phyloP scores from a whole-genome alignment of 371 early-diverging fungal genomes.

The Zopfochytrium polystomum region DNA sequence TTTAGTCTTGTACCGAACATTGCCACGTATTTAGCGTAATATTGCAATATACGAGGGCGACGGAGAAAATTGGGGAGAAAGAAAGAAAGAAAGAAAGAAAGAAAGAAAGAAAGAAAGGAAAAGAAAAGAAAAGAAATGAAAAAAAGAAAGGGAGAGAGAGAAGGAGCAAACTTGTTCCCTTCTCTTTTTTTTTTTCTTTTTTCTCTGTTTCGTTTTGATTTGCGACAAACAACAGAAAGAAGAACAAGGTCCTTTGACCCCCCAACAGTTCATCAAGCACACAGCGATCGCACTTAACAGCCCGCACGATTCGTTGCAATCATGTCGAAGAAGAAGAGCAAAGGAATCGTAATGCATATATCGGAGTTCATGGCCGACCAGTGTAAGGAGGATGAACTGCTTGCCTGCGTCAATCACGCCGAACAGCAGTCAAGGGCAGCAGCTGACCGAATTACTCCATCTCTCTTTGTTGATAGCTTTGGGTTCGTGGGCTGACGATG shows the following conservation, averaged over 20 bases:
- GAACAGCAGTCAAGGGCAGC: slow-evolving; percentile 1
- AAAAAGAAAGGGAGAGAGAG: too few species aligned
- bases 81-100: too few species aligned
- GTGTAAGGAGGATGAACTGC: slow-evolving; percentile 47
- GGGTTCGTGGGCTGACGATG: slow-evolving; percentile 91
- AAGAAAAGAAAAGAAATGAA: too few species aligned
- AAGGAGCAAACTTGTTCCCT: too few species aligned
- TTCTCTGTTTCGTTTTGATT: slow-evolving; percentile 2
- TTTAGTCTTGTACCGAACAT: too few species aligned
- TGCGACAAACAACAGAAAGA: background rate
- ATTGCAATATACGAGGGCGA: too few species aligned
- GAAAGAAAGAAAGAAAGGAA: too few species aligned
- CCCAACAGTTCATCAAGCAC: background rate
- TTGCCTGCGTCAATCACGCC: background rate
- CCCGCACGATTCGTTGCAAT: background rate
- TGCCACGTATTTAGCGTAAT: too few species aligned
- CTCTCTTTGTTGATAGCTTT: background rate
- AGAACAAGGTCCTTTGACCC: slow-evolving; percentile 1
- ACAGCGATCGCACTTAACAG: background rate
- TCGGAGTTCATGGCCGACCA: slow-evolving; percentile 73
- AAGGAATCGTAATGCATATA: slow-evolving; percentile 77
- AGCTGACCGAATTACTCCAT: background rate
- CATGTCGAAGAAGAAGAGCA: slow-evolving; percentile 67
- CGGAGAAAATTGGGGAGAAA: too few species aligned
- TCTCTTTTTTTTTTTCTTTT: background rate